Evolutionary conservation across 352 stramenopile genomes (phyloP), one percentile per base, ranked within the genome.

Genomic region (Pythium guiyangense): DNA sequence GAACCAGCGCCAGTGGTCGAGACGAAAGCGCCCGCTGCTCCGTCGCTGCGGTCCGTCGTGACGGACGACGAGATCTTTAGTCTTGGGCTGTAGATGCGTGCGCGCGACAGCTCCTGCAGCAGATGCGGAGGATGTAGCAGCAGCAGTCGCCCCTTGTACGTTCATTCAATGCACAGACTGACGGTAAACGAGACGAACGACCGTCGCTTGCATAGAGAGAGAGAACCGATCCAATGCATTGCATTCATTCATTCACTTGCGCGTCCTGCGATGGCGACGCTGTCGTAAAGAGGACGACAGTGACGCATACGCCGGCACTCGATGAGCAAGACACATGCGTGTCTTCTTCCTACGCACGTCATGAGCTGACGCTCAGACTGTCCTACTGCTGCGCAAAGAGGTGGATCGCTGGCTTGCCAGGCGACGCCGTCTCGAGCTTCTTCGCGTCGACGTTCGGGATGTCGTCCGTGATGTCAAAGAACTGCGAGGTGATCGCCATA

Each of bases 1-100:
- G 44, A 31, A 27, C 26, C 8, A 10, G 39, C 39, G n/a, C 39
- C 26, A 2, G 51, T 29, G 0, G 29, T 25, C 6, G 52, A 54
- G 12, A 10, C 54, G 2, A 54, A 60, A 51, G 46, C 31, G 14
- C 35, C 49, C n/a, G n/a, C n/a, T 26, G n/a, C 52, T 12, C 34
- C 52, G 50, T 54, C 6, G 48, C 59, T 52, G 20, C 47, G 47
- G 11, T 50, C 49, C 1, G 48, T 71, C 26, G 51, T 63, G 10
- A 70, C 49, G 5, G 78, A 88, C 37, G 80, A 91, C 51, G 84
- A 91, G 66, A 91, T 93, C 50, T 93, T 93, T 57, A 88, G 80
- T 43, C 69, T 93, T 39, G 80, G 79, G 0, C 62, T 93, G 62
- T 93, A 81, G 74, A n/a, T n/a, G n/a, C n/a, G n/a, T n/a, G 22